Conservation (phyloP, 2,329 filamentous ascomycete genomes). For the Fusarium dimerum region DNA sequence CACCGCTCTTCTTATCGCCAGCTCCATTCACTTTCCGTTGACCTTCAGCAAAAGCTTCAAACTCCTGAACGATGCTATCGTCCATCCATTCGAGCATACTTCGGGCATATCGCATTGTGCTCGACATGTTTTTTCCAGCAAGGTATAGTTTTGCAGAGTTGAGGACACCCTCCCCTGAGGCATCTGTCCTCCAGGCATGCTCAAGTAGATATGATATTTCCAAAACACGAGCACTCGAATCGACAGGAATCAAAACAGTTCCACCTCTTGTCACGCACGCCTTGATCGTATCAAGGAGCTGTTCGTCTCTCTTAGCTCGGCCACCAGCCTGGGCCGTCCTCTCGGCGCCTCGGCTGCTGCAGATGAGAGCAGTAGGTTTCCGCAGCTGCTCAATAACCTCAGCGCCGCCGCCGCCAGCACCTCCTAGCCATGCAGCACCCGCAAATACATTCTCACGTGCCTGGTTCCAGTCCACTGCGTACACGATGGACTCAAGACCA, state of each 20-base stretch:
- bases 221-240: slow-evolving; percentile 91
- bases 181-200: slow-evolving; percentile 79
- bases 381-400: slow-evolving; percentile 93
- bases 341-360: slow-evolving; percentile 81
- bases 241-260: slow-evolving; percentile 89
- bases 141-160: slow-evolving; percentile 69
- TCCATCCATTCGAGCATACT: slow-evolving; percentile 99
- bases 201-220: slow-evolving; percentile 92
- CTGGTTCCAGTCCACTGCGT: slow-evolving; percentile 98
- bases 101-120: slow-evolving; percentile 85
- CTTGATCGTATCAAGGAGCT: slow-evolving; percentile 79
- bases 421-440: slow-evolving; percentile 90
- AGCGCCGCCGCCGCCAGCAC: slow-evolving; percentile 74
- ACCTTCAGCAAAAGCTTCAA: slow-evolving; percentile 69
- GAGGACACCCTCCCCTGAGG: slow-evolving; percentile 52
- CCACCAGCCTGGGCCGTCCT: slow-evolving; percentile 70
- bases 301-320: slow-evolving; percentile 80
- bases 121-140: slow-evolving; percentile 81
- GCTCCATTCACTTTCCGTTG: slow-evolving; percentile 48
- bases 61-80: slow-evolving; percentile 88
- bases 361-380: slow-evolving; percentile 91
- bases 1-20: slow-evolving; percentile 56
- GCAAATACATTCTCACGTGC: slow-evolving; percentile 93
- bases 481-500: slow-evolving; percentile 93
- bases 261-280: slow-evolving; percentile 78